Percentiles rank a stretch among this genome's conserved stretches.
phyloP scores from a whole-genome alignment of 768 basidiomycete species.

The Omphalotus guepiniiformis region DNA sequence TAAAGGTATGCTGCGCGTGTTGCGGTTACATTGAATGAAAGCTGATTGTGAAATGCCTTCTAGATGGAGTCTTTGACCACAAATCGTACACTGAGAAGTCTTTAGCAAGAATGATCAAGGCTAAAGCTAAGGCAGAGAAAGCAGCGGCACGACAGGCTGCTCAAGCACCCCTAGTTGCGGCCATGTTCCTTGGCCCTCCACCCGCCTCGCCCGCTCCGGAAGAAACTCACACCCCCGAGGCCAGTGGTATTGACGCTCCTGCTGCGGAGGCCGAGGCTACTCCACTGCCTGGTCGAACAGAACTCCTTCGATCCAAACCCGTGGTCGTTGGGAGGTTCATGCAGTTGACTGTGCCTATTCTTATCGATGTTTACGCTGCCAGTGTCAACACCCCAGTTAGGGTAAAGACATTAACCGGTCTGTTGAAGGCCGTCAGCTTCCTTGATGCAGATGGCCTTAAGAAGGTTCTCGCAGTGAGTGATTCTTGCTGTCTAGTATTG shows the following conservation, averaged over 20 bases:
- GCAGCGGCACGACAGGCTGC: constrained; percentile 61
- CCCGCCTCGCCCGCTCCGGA: constrained; percentile 20
- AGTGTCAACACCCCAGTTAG: constrained; percentile 87
- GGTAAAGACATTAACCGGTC: constrained; percentile 80
- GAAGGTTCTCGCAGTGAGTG: constrained; percentile 64
- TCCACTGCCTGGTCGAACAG: constrained; percentile 54
- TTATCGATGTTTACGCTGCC: constrained; percentile 99
- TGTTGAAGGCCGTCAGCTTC: constrained; percentile 91
- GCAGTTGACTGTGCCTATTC: constrained; percentile 84
- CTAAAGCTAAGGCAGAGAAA: constrained; percentile 79
- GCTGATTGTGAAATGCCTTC: constrained; percentile 9
- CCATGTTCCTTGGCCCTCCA: constrained; percentile 22
- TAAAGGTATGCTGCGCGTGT: constrained; percentile 51
- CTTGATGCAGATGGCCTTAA: constrained; percentile 73
- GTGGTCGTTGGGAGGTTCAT: constrained; percentile 82
- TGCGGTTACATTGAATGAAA: background rate
- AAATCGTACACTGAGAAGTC: constrained; percentile 88
- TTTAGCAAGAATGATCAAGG: constrained; percentile 68
- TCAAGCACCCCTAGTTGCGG: constrained; percentile 24
- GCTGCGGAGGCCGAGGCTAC: constrained; percentile 39
- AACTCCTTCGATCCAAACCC: constrained; percentile 70
- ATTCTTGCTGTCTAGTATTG: constrained; percentile 7
- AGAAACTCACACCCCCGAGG: constrained; percentile 23
- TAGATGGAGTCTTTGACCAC: constrained; percentile 95
- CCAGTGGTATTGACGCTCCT: constrained; percentile 24